These are phyloP conservation scores for Pugionium dolabratum DNA, from an alignment of 345 rosid species.

Conservation along the genomic window DNA sequence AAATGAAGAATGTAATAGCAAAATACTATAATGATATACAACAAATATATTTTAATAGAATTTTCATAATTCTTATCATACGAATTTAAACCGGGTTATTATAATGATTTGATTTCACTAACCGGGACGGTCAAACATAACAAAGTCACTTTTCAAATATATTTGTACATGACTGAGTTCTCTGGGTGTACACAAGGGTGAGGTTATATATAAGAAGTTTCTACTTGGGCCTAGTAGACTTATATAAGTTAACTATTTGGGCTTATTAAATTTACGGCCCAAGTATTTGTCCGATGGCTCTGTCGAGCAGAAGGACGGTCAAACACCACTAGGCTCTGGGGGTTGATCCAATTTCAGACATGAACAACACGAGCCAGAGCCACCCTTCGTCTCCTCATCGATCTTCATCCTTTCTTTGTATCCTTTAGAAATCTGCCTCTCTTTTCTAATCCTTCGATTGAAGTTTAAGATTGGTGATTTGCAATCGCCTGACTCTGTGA, in stretches of 20 bases:
- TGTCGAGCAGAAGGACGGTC: conserved; percentile 4
- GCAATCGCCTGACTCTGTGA: conserved; percentile 35
- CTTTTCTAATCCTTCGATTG: neutral
- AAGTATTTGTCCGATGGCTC: conserved; percentile 15
- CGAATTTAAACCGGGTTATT: no score
- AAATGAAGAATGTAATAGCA: no score
- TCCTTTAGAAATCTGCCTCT: conserved; percentile 7
- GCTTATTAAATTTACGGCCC: neutral
- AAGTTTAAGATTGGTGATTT: conserved; percentile 21
- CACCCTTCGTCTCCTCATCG: conserved; percentile 22
- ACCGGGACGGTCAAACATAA: no score
- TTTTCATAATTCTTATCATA: no score
- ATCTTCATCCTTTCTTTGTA: neutral
- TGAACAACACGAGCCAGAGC: conserved; percentile 28
- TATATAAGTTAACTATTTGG: neutral
- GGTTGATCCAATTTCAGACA: conserved; percentile 21
- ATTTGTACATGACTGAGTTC: no score
- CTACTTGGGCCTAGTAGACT: neutral
- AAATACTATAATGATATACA: no score
- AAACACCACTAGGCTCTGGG: conserved; percentile 21
- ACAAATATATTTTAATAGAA: no score
- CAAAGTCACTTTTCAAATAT: no score
- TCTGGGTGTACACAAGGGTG: no score
- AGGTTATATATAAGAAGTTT: no score
- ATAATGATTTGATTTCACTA: no score